A percentile compares a stretch with the other conserved stretches of the same genome.
Evolutionary conservation across 2,329 filamentous ascomycete genomes (phyloP).

Genomic region (Exophiala spinifera): DNA sequence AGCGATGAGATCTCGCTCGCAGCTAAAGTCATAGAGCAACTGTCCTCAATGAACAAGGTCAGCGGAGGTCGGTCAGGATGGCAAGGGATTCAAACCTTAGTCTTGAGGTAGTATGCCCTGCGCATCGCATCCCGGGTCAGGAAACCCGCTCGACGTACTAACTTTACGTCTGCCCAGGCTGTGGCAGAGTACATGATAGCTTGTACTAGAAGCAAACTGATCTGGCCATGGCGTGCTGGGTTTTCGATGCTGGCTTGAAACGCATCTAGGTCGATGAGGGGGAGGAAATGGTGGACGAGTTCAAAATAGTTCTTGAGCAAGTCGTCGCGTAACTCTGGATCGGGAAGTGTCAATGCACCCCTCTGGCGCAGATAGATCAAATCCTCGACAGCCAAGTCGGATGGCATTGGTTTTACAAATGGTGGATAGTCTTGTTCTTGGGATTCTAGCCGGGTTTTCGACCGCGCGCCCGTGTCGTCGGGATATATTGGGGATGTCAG

Average conservation of each 20-base stretch:
- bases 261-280: slow-evolving; percentile 67
- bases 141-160: no score
- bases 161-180: no score
- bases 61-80: no score
- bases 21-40: slow-evolving; percentile 88
- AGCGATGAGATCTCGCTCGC: slow-evolving; percentile 81
- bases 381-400: slow-evolving; percentile 74
- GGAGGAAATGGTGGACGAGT: slow-evolving; percentile 92
- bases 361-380: slow-evolving; percentile 78
- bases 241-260: slow-evolving; percentile 59
- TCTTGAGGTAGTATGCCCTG: no score
- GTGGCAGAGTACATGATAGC: no score
- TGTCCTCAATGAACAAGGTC: slow-evolving; percentile 38
- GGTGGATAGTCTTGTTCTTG: no score
- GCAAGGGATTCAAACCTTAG: no score
- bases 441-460: no score
- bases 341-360: slow-evolving; percentile 75
- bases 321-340: slow-evolving; percentile 67
- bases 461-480: no score
- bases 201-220: slow-evolving; percentile 85
- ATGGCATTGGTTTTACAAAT: slow-evolving; percentile 70
- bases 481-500: no score
- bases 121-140: no score
- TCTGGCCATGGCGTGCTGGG: slow-evolving; percentile 67
- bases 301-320: slow-evolving; percentile 77